Evolutionary conservation across 768 basidiomycete genomes (phyloP), one percentile per base, ranked within the genome.

Genomic region (Rhizopogon vulgaris): DNA sequence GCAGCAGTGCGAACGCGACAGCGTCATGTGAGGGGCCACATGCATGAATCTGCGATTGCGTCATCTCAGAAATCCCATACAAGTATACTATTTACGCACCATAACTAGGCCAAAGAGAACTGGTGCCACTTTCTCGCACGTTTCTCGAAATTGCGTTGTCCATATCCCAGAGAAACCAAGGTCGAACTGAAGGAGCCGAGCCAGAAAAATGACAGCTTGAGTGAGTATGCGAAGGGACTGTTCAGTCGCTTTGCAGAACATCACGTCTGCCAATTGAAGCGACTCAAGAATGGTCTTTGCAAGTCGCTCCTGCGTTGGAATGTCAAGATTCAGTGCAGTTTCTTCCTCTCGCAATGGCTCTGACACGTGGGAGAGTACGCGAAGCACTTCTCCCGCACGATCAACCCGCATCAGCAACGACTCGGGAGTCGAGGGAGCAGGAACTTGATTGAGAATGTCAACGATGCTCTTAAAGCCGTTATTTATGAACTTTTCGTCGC

Each of bases 141-240:
- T 60, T 32, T 77, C 77, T 56, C 74, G 82, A 38, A 74, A 71
- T 45, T 68, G 72, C 3, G 71, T 54, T 3, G 79, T 80, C 84
- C 85, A 88, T 4, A 65, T 62, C 8, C 73, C 75, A 15, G 74
- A 75, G 59, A 89, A 85, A 22, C 85, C 82, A 7, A 90, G 71
- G 61, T 81, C 76, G 54, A 90, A 90, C 59, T 91, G 88, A 22
- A 90, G 58, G 14, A 90, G 68, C 2, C 88, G 81, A 2, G 79
- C 76, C 27, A 89, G 65, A 32, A 89, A 74, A 18, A 85, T 71
- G 27, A 79, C 66, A 11, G 71, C 69, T 40, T 78, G 71, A 1
- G 75, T 71, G 15, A 71, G 52, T 9, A 56, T 63, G 61, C 17
- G 62, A 52, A 47, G 60, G 5, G 58, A 49, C 12, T 59, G 62